Base-by-base conservation (phyloP, 352 stramenopile genomes). In the Globisporangium yorkense region DNA sequence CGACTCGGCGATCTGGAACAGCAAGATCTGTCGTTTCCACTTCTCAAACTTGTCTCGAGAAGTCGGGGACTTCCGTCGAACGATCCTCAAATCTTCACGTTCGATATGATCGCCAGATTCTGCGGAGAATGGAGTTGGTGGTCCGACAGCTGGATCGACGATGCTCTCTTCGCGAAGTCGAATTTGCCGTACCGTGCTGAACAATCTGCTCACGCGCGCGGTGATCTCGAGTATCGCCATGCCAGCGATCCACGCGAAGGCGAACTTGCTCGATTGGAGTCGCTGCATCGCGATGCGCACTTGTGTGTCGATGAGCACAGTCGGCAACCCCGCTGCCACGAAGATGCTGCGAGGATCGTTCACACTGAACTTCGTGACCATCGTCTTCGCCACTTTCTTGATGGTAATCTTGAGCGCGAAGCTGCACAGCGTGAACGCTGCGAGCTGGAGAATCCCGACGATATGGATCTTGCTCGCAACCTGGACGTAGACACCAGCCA, bases 241-340 rank as follows among this genome's bases (percentile, higher is more conserved):
- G 0, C 52, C 69, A 20, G 78, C 56, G 1, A 62, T 65, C 37
- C 66, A 71, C 10, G 35, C 51, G 0, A 69, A 57, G n/a, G 66
- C 66, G 37, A 72, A 57, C 12, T 51, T 37, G 16, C 58, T 63
- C 18, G 63, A 70, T 24, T 67, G 49, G 21, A 61, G 62, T 2
- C 68, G 63, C 21, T 75, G 56, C 33, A 84, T 33, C 15, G 73
- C 54, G 7, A 84, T 67, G 43, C 71, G 67, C 4, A 72, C 47
- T 49, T 84, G 71, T 5, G 71, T 80, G 56, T 84, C 69, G 43
- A 84, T 72, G 33, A 84, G 44, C 18, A 78, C 69, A 3, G 71
- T 79, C 8, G 74, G 71, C 0, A 80, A 35, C 5, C 52, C 74
- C 0, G 78, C 64, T 1, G 63, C 45, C 13, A 75, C 57, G 31